Percentiles rank a stretch among this genome's conserved stretches.
Conservation (phyloP, 2,329 filamentous ascomycete species). For the Aspergillus calidoustus region DNA sequence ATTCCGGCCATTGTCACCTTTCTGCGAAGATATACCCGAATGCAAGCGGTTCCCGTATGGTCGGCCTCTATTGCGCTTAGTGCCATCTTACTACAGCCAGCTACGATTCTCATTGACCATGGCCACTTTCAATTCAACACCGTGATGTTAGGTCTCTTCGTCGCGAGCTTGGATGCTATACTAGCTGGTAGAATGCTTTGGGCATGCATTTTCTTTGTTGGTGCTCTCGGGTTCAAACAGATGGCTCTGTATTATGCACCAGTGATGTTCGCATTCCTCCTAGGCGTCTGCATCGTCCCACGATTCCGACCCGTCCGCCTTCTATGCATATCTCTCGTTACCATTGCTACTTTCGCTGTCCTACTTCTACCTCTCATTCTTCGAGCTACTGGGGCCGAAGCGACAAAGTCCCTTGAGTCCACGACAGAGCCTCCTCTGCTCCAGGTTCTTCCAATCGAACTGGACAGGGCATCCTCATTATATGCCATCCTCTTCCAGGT, state of each 20-base stretch:
- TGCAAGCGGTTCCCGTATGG: slow-evolving; percentile 79
- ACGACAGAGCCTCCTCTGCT: slow-evolving; percentile 66
- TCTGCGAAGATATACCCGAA: slow-evolving; percentile 76
- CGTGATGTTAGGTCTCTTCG: slow-evolving; percentile 91
- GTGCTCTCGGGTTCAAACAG: slow-evolving; percentile 95
- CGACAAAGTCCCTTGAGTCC: slow-evolving; percentile 66
- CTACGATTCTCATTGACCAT: slow-evolving; percentile 89
- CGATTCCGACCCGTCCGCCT: slow-evolving; percentile 70
- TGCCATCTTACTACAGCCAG: slow-evolving; percentile 90
- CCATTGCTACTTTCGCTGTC: slow-evolving; percentile 71
- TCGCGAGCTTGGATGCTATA: slow-evolving; percentile 87
- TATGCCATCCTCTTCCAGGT: slow-evolving; percentile 79
- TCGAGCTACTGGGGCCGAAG: slow-evolving; percentile 71
- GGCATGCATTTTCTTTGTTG: slow-evolving; percentile 92
- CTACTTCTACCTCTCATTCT: slow-evolving; percentile 76
- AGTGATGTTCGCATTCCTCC: slow-evolving; percentile 85
- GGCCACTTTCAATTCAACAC: slow-evolving; percentile 98
- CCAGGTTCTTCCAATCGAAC: slow-evolving; percentile 59
- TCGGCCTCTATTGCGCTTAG: slow-evolving; percentile 82
- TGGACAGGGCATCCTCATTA: slow-evolving; percentile 69
- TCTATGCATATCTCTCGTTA: slow-evolving; percentile 74
- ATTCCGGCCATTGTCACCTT: slow-evolving; percentile 86
- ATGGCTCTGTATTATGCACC: slow-evolving; percentile 99
- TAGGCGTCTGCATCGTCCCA: slow-evolving; percentile 84
- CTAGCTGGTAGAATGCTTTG: slow-evolving; percentile 82